Evolutionary conservation across 2,329 filamentous ascomycete genomes (phyloP).

Genomic region (Geosmithia flava): DNA sequence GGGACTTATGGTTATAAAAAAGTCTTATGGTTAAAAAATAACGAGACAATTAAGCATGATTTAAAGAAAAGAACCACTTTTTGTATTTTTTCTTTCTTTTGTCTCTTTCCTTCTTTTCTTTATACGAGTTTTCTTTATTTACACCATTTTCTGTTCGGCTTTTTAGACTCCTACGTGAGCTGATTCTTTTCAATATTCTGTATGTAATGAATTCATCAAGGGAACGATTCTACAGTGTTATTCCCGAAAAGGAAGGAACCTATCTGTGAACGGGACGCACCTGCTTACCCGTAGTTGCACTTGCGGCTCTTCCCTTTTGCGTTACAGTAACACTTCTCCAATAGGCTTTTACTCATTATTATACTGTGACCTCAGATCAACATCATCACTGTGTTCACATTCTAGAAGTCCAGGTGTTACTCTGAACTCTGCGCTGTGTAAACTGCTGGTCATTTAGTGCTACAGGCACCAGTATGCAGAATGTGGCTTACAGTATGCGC

Average conservation of each 20-base stretch:
- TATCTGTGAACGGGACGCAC: no score
- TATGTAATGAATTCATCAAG: neutral
- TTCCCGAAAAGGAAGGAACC: neutral
- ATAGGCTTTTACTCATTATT: no score
- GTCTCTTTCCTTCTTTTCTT: neutral
- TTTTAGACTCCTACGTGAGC: neutral
- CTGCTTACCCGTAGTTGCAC: no score
- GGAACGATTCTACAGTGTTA: neutral
- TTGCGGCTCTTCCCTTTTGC: no score
- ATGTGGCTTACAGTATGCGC: no score
- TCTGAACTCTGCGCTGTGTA: no score
- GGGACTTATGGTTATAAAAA: neutral
- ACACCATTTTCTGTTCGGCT: neutral
- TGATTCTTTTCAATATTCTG: neutral
- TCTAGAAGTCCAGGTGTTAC: no score
- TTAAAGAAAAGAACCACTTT: neutral
- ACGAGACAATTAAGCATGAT: neutral
- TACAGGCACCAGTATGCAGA: no score
- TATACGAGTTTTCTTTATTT: neutral
- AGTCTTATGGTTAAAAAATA: neutral
- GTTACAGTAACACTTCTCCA: no score
- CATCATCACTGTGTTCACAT: no score
- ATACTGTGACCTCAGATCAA: no score
- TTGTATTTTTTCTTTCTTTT: neutral
- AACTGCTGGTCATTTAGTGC: no score